Evolutionary conservation across 495 filamentous ascomycete species (phyloP), one percentile per base, ranked within the genome.

Genomic region (Neurospora sp.): DNA sequence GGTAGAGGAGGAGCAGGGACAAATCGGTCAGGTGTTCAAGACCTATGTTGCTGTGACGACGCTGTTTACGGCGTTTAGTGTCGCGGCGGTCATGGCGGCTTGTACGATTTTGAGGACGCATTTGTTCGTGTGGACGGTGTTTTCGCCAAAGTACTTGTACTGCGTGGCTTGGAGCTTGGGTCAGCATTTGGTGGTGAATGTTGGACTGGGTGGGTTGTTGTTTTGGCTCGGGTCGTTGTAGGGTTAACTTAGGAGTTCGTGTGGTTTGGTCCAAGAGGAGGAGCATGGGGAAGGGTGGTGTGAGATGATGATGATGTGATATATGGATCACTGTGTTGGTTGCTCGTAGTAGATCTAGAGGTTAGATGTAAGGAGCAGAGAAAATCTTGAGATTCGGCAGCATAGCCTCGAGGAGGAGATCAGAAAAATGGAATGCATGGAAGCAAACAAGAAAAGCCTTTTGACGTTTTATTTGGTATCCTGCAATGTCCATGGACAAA

Each of bases 121-220:
- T 85, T 82, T 99, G 74, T 99, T 99, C 82, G 93, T 99, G 71
- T 99, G 96, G 96, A 98, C 94, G 0, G 96, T 99, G 39, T 99
- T 99, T 81, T 94, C 91, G 70, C 96, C 96, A 5, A 99, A 98
- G 81, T 99, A 93, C 82, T 81, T 99, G 75, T 98, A 96, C 80
- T 90, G 87, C 69, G 90, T 96, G 82, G 94, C 90, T 22, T 99
- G 96, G 96, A 89, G 87, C 75, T 73, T 92, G 69, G 90, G 87
- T n/a, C 91, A 91, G 81, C 94, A 99, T 87, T 78, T 94, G 70
- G 79, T 83, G 68, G 85, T 94, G 53, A 93, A 93, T 80, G 73
- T 91, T 22, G 84, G 82, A 10, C 76, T 90, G 53, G 87, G 87
- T 14, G 82, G 87, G 74, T 40, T 89, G 76, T 76, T 92, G 74